A percentile compares a stretch with the other conserved stretches of the same genome.
Conservation (phyloP, 129 eudicot species). For the Escallonia herrerae region DNA sequence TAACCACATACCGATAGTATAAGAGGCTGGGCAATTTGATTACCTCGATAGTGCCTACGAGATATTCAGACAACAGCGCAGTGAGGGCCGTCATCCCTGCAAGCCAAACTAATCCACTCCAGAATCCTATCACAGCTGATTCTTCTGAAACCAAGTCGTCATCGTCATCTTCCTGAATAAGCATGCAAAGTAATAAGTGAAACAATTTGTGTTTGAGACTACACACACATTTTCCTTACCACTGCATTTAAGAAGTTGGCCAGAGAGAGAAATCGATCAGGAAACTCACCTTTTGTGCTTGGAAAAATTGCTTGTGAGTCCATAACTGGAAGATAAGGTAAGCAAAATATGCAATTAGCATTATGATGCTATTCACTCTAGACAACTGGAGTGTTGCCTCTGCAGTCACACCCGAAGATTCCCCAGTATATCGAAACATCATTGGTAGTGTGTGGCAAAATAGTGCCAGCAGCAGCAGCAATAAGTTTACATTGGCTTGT, state of each 20-base stretch:
- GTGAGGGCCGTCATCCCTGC: slow-evolving; percentile 47
- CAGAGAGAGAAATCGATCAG: background rate
- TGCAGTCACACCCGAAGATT: slow-evolving; percentile 6
- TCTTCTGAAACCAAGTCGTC: slow-evolving; percentile 24
- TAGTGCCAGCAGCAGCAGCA: slow-evolving; percentile 36
- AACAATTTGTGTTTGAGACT: too few species aligned
- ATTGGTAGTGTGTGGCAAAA: slow-evolving; percentile 42
- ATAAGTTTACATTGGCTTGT: slow-evolving; percentile 48
- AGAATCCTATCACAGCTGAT: slow-evolving; percentile 30
- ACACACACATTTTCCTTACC: too few species aligned
- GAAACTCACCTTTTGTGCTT: slow-evolving; percentile 27
- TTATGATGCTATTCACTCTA: slow-evolving; percentile 36
- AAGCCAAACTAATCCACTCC: slow-evolving; percentile 46
- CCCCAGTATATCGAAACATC: slow-evolving; percentile 26
- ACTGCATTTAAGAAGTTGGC: background rate
- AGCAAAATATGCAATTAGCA: slow-evolving; percentile 42
- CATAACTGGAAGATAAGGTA: slow-evolving; percentile 50
- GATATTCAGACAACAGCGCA: slow-evolving; percentile 42
- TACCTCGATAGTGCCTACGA: slow-evolving; percentile 48
- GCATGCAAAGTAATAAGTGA: background rate
- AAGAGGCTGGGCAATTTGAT: background rate
- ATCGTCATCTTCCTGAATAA: slow-evolving; percentile 24
- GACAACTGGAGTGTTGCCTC: slow-evolving; percentile 30
- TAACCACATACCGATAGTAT: too few species aligned
- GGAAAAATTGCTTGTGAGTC: slow-evolving; percentile 51